Evolutionary conservation across 116 monocot genomes (phyloP).

Genomic region (Phalaenopsis hybrid): DNA sequence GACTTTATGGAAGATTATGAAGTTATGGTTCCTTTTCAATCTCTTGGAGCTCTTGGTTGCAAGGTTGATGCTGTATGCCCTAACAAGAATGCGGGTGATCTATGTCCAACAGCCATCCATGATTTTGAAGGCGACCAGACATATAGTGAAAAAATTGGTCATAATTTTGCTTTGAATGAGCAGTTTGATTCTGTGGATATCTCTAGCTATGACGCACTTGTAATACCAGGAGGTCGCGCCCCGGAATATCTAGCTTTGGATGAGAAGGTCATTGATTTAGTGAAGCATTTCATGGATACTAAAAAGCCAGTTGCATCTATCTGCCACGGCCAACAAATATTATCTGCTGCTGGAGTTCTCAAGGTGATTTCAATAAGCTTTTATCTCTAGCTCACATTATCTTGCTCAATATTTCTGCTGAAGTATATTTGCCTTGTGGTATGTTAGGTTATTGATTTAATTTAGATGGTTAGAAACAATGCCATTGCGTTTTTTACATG

Average conservation of each 20-base stretch:
- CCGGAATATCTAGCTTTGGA: constrained; percentile 87
- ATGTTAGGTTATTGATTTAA: neutral
- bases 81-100: constrained; percentile 61
- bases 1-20: constrained; percentile 98
- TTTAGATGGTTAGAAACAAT: neutral
- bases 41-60: constrained; percentile 80
- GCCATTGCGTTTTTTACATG: neutral
- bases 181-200: constrained; percentile 44
- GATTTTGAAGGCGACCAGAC: constrained; percentile 98
- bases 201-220: constrained; percentile 75
- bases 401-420: neutral
- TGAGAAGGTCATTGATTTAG: constrained; percentile 58
- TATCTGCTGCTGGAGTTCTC: constrained; percentile 86
- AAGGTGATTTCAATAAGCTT: constrained; percentile 40
- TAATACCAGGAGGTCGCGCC: constrained; percentile 85
- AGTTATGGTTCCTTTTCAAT: constrained; percentile 89
- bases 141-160: constrained; percentile 91
- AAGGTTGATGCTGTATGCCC: constrained; percentile 74
- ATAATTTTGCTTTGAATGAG: constrained; percentile 55
- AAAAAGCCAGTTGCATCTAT: constrained; percentile 87
- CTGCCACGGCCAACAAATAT: constrained; percentile 94
- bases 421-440: neutral
- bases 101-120: constrained; percentile 79
- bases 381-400: neutral
- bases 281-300: constrained; percentile 66